phyloP scores from a whole-genome alignment of 306 rosid species.

The Begonia masoniana region DNA sequence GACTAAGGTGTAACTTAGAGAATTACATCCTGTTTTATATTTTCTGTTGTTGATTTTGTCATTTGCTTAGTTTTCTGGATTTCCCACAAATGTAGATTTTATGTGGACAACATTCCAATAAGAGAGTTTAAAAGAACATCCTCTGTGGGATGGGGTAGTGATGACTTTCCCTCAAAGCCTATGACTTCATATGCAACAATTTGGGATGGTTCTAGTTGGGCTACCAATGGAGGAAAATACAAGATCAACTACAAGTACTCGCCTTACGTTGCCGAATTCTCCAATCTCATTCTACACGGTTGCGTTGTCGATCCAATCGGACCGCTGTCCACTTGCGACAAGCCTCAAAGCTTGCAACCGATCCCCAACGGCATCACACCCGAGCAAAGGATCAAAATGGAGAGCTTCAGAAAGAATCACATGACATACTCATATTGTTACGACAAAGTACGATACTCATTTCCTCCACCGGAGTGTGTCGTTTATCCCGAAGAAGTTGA shows the following conservation, averaged over 20 bases:
- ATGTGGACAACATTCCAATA: slow-evolving; percentile 68
- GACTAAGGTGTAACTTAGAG: too few relatives aligned
- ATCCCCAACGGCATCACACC: slow-evolving; percentile 34
- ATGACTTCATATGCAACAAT: slow-evolving; percentile 89
- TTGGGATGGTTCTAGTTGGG: slow-evolving; percentile 98
- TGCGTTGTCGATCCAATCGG: slow-evolving; percentile 82
- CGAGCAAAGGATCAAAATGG: slow-evolving; percentile 42
- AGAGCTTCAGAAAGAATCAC: slow-evolving; percentile 57
- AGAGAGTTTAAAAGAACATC: slow-evolving; percentile 62
- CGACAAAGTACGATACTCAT: slow-evolving; percentile 47
- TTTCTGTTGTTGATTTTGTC: too few relatives aligned
- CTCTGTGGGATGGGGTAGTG: slow-evolving; percentile 75
- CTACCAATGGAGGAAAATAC: slow-evolving; percentile 91
- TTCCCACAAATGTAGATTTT: too few relatives aligned
- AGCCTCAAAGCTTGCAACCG: slow-evolving; percentile 15
- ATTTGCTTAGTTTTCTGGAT: too few relatives aligned
- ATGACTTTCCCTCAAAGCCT: slow-evolving; percentile 86
- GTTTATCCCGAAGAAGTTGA: slow-evolving; percentile 48
- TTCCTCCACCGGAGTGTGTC: slow-evolving; percentile 62
- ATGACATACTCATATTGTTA: slow-evolving; percentile 92
- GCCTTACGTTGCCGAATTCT: slow-evolving; percentile 61
- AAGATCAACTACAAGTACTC: slow-evolving; percentile 79
- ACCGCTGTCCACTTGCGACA: slow-evolving; percentile 41
- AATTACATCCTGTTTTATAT: too few relatives aligned
- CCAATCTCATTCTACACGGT: slow-evolving; percentile 69